Evolutionary conservation across 768 basidiomycete species (phyloP).

Genomic region (Strobilomyces dryophilus): DNA sequence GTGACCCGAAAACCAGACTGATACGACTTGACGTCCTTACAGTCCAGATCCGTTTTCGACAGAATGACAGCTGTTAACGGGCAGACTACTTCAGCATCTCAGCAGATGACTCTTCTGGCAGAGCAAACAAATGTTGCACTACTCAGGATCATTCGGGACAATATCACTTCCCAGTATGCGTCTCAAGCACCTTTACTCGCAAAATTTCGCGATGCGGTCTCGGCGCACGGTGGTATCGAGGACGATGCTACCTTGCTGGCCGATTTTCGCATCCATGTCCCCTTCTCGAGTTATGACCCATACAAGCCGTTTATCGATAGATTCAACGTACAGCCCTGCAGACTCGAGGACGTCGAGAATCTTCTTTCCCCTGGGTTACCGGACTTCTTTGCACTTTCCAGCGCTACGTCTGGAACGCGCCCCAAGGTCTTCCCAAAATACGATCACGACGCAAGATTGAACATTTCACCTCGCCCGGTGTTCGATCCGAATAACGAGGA

Average conservation of each 20-base stretch:
- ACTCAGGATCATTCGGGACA: conserved; percentile 4
- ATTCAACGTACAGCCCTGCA: conserved; percentile 17
- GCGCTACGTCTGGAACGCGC: conserved; percentile 11
- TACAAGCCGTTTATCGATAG: conserved; percentile 14
- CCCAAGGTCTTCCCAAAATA: conserved; percentile 12
- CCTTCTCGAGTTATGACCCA: conserved; percentile 8
- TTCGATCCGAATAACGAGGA: neutral
- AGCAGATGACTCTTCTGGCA: neutral
- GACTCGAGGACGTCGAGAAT: conserved; percentile 11
- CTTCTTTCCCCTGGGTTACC: conserved; percentile 20
- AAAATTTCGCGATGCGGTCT: conserved; percentile 8
- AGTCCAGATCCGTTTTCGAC: neutral
- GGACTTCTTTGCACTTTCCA: conserved; percentile 6
- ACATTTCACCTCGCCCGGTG: neutral
- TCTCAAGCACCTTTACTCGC: neutral
- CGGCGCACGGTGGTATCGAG: neutral
- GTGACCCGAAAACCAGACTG: neutral
- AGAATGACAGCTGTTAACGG: neutral
- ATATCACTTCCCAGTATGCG: neutral
- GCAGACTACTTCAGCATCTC: neutral
- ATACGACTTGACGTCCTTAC: neutral
- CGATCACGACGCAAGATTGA: neutral
- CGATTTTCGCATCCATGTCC: conserved; percentile 4
- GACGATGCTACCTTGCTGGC: conserved; percentile 4
- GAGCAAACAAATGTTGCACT: conserved; percentile 1